Evolutionary conservation across 352 stramenopile genomes (phyloP).

Genomic region (Thalassiosira exigua): DNA sequence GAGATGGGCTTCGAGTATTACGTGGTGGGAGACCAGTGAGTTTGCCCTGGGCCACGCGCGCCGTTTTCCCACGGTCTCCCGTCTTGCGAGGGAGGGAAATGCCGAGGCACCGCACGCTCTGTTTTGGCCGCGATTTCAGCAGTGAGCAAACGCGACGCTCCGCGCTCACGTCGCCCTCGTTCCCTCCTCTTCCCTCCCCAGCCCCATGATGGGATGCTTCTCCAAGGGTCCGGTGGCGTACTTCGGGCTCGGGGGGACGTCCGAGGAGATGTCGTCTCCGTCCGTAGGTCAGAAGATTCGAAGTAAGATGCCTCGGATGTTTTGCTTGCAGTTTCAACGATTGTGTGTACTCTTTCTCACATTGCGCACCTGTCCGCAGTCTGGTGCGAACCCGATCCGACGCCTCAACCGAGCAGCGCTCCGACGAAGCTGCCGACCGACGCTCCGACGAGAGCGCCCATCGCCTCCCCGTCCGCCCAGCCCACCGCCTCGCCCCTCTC

Average conservation of each 20-base stretch:
- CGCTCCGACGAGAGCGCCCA: background rate
- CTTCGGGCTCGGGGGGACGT: constrained; percentile 9
- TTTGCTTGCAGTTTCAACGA: too few species aligned
- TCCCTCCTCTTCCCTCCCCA: background rate
- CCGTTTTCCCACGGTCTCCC: too few species aligned
- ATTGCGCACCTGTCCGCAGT: background rate
- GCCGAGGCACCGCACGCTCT: too few species aligned
- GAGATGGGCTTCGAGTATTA: constrained; percentile 19
- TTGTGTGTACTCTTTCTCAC: too few species aligned
- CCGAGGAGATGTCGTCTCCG: constrained; percentile 7
- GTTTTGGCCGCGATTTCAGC: too few species aligned
- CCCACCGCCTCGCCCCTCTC: background rate
- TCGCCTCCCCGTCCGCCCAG: background rate
- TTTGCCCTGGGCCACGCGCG: too few species aligned
- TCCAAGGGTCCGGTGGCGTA: constrained; percentile 1
- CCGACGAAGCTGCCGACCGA: background rate
- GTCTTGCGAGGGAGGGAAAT: too few species aligned
- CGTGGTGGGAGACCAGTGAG: constrained; percentile 4
- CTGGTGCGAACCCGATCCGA: background rate
- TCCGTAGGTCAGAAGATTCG: constrained; percentile 20
- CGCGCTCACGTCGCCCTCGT: too few species aligned
- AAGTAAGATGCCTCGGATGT: too few species aligned
- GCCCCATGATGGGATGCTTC: constrained; percentile 10
- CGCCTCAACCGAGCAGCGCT: background rate
- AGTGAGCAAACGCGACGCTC: too few species aligned